These are phyloP conservation scores for Alternaria triticimaculans DNA, from an alignment of 2,329 filamentous ascomycete genomes.

Conservation along the genomic window DNA sequence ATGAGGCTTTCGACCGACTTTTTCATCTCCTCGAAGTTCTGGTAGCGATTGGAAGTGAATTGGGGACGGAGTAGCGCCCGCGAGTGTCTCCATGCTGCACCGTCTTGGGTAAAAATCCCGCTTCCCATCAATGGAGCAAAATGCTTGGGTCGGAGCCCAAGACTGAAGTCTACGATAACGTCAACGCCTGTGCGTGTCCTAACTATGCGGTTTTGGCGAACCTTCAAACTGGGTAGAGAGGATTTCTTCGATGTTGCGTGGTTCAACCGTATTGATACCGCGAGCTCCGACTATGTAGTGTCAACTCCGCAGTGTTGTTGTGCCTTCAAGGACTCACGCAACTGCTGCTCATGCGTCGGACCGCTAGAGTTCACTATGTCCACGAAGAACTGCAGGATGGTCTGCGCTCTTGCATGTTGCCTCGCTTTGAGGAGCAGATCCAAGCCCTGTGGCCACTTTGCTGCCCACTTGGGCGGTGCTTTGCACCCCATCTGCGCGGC, in stretches of 20 bases:
- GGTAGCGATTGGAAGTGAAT: conserved; percentile 43
- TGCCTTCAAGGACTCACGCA: neutral
- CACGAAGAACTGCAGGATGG: conserved; percentile 33
- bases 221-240: conserved; percentile 22
- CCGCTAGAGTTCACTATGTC: conserved; percentile 40
- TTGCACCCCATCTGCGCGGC: conserved; percentile 4
- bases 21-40: conserved; percentile 41
- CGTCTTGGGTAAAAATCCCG: conserved; percentile 29
- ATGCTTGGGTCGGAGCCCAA: conserved; percentile 7
- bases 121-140: conserved; percentile 20
- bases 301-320: neutral
- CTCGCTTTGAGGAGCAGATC: conserved; percentile 20
- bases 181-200: neutral
- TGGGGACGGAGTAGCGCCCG: conserved; percentile 42
- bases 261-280: conserved; percentile 20
- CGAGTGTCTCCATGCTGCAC: conserved; percentile 35
- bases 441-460: conserved; percentile 18
- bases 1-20: conserved; percentile 24
- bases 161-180: conserved; percentile 5
- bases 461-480: conserved; percentile 7
- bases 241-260: conserved; percentile 24
- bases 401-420: conserved; percentile 5
- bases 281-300: conserved; percentile 6
- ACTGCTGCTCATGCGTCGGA: conserved; percentile 14
- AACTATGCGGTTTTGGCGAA: neutral